These are phyloP conservation scores for Jamesozyma spencerorum DNA, from an alignment of 805 yeast species.

Conservation along the genomic window DNA sequence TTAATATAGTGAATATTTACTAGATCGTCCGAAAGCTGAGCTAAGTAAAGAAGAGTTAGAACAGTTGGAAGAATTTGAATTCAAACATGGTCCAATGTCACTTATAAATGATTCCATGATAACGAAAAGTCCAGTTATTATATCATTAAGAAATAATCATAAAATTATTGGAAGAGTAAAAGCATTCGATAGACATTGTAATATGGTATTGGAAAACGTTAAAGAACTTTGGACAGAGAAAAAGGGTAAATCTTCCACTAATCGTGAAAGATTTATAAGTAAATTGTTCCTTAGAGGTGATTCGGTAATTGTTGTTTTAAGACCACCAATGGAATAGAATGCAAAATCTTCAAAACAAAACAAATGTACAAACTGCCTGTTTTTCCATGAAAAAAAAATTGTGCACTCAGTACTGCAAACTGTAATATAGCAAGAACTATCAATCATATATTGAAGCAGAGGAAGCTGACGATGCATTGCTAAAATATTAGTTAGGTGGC, in stretches of 20 bases:
- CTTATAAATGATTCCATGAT: slow-evolving; percentile 76
- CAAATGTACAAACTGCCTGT: too few species aligned
- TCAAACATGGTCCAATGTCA: slow-evolving; percentile 83
- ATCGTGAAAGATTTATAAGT: slow-evolving; percentile 71
- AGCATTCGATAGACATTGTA: slow-evolving; percentile 94
- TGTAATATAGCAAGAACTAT: too few species aligned
- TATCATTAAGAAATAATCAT: slow-evolving; percentile 87
- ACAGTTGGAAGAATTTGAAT: slow-evolving; percentile 81
- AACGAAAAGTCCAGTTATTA: slow-evolving; percentile 65
- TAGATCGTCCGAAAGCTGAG: slow-evolving; percentile 70
- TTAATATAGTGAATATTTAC: slow-evolving; percentile 47
- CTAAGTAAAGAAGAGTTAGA: slow-evolving; percentile 70
- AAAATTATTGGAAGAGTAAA: slow-evolving; percentile 82
- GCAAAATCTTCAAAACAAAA: not conserved
- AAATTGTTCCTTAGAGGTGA: slow-evolving; percentile 94
- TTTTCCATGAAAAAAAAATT: too few species aligned
- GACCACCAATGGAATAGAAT: slow-evolving; percentile 31
- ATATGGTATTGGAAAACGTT: slow-evolving; percentile 85
- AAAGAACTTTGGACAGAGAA: slow-evolving; percentile 75
- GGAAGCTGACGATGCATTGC: too few species aligned
- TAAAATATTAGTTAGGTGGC: too few species aligned
- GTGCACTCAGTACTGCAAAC: too few species aligned
- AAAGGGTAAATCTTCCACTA: slow-evolving; percentile 48
- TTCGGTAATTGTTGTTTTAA: slow-evolving; percentile 76
- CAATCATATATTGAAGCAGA: too few species aligned